Conservation (phyloP, 345 rosid genomes). For the Limnanthes douglasii region DNA sequence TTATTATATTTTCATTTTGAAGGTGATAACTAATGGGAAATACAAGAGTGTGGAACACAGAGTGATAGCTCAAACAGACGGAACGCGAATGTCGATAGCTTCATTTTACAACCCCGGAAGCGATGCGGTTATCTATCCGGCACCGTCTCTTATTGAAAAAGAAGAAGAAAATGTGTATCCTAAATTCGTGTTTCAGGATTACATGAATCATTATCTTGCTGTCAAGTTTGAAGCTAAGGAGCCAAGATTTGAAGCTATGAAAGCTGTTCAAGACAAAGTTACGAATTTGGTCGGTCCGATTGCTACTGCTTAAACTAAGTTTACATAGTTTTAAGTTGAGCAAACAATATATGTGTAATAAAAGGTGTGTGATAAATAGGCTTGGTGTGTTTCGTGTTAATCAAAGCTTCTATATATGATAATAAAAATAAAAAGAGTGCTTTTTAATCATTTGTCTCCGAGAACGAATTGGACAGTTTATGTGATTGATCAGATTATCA, state of each 20-base stretch:
- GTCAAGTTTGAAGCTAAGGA: constrained; percentile 84
- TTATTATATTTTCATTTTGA: background rate
- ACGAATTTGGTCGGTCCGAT: too few relatives aligned
- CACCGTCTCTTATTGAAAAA: constrained; percentile 39
- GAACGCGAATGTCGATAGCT: constrained; percentile 75
- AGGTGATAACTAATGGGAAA: constrained; percentile 90
- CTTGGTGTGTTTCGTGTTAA: too few relatives aligned
- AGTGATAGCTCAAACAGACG: constrained; percentile 65
- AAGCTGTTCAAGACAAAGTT: too few relatives aligned
- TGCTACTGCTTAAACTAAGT: too few relatives aligned
- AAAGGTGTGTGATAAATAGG: too few relatives aligned
- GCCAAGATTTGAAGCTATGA: constrained; percentile 94
- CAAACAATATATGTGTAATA: too few relatives aligned
- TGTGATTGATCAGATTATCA: too few relatives aligned
- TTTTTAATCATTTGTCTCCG: too few relatives aligned
- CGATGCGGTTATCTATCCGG: constrained; percentile 73
- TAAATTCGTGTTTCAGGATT: constrained; percentile 73
- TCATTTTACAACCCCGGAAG: constrained; percentile 93
- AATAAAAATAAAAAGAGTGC: too few relatives aligned
- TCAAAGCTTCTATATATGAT: too few relatives aligned
- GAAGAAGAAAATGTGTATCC: constrained; percentile 40
- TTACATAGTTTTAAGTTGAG: too few relatives aligned
- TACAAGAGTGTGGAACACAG: constrained; percentile 87
- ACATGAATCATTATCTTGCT: constrained; percentile 67
- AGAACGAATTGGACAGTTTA: too few relatives aligned